Conservation (phyloP, 371 early-diverging fungal genomes). For the Batkoa obscura region DNA sequence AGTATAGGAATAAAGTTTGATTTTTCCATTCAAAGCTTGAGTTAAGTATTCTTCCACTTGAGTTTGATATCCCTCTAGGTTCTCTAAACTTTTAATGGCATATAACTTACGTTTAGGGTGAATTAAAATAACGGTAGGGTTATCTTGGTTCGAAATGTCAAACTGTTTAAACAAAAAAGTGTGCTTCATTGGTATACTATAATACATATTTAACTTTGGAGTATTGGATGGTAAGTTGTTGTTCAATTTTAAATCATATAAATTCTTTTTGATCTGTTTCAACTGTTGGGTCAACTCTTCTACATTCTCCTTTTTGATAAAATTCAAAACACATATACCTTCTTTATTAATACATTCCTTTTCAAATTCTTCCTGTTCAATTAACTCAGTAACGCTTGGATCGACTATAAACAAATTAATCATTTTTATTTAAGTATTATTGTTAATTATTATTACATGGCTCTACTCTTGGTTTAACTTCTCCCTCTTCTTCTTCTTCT, state of each 20-base stretch:
- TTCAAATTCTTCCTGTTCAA: neutral
- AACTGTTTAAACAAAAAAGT: neutral
- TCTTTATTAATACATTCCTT: neutral
- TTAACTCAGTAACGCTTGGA: neutral
- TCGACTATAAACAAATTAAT: neutral
- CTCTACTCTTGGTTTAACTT: too few species aligned
- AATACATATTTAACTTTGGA: neutral
- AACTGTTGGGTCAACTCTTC: neutral
- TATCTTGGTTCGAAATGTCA: neutral
- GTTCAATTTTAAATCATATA: neutral
- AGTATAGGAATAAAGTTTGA: neutral
- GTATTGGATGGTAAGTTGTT: neutral
- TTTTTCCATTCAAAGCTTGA: neutral
- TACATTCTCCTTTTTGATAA: neutral
- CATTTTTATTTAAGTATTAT: neutral
- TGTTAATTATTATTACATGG: neutral
- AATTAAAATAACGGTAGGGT: neutral
- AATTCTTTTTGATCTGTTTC: neutral
- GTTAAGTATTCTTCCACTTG: neutral
- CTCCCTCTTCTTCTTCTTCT: too few species aligned
- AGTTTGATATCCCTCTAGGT: neutral
- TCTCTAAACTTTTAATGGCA: neutral
- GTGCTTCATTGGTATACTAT: neutral
- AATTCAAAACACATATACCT: neutral
- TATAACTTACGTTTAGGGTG: neutral